Conservation (phyloP, 75 land plant species). For the Adiantum capillusveneris region DNA sequence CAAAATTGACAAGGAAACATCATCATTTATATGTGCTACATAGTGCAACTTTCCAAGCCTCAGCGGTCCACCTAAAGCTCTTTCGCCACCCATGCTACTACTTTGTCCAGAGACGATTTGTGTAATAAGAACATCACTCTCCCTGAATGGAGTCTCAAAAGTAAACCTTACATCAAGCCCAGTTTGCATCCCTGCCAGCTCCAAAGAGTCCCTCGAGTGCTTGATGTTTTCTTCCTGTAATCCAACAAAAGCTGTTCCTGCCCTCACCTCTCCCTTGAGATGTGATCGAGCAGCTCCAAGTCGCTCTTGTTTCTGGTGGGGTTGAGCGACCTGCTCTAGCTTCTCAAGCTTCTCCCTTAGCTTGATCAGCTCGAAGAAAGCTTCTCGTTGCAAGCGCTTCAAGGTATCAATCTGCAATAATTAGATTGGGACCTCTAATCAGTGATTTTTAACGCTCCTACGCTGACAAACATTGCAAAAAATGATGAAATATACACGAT, state of each 20-base stretch:
- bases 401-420: constrained; percentile 64
- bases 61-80: constrained; percentile 36
- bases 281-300: constrained; percentile 34
- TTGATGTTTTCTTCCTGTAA: constrained; percentile 23
- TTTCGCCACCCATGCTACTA: constrained; percentile 8
- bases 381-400: constrained; percentile 79
- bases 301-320: constrained; percentile 7
- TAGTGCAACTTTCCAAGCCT: constrained; percentile 57
- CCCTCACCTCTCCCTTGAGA: constrained; percentile 59
- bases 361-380: constrained; percentile 75
- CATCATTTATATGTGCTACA: constrained; percentile 48
- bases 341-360: constrained; percentile 70
- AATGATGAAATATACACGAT: too few relatives aligned
- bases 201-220: constrained; percentile 23
- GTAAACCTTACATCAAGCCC: constrained; percentile 54
- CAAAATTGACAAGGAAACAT: constrained; percentile 32
- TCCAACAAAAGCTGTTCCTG: constrained; percentile 44
- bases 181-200: constrained; percentile 49
- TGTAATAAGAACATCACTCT: constrained; percentile 55
- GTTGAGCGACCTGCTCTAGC: constrained; percentile 28
- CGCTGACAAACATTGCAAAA: too few relatives aligned
- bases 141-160: constrained; percentile 61
- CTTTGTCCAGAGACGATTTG: constrained; percentile 47
- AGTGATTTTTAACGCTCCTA: too few relatives aligned
- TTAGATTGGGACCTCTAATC: neutral